These are phyloP conservation scores for Glycine tomentella DNA, from an alignment of 306 rosid species.

Conservation along the genomic window DNA sequence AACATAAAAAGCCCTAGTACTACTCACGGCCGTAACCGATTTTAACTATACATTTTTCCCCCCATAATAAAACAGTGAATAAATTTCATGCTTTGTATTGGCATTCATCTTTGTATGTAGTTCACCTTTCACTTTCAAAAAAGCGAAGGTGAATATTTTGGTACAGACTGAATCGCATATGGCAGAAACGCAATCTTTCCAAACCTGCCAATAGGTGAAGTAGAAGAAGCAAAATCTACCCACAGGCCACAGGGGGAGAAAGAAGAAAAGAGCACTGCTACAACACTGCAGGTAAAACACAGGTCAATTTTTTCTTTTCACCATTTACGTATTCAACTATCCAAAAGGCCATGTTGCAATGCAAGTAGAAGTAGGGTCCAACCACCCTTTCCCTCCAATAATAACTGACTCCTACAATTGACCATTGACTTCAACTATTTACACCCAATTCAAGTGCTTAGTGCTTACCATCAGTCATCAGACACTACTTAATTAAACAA, in stretches of 20 bases:
- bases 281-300: neutral
- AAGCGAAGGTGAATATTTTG: constrained; percentile 24
- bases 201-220: constrained; percentile 38
- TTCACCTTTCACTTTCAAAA: constrained; percentile 20
- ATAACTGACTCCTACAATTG: constrained; percentile 40
- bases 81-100: too few relatives aligned
- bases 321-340: neutral
- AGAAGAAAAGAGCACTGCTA: neutral
- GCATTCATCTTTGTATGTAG: neutral
- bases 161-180: constrained; percentile 45
- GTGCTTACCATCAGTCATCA: too few relatives aligned
- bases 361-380: too few relatives aligned
- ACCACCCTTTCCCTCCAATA: too few relatives aligned
- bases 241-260: constrained; percentile 4
- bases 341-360: constrained; percentile 44
- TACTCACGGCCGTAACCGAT: neutral
- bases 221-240: constrained; percentile 32
- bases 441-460: constrained; percentile 30
- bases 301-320: constrained; percentile 38
- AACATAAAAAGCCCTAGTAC: too few relatives aligned
- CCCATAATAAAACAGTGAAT: too few relatives aligned
- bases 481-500: neutral
- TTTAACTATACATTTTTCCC: neutral
- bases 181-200: constrained; percentile 60
- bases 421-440: constrained; percentile 47